A percentile compares a stretch with the other conserved stretches of the same genome.
These are phyloP conservation scores for Cytospora piceae DNA, from an alignment of 2,329 filamentous ascomycete genomes.

Conservation along the genomic window DNA sequence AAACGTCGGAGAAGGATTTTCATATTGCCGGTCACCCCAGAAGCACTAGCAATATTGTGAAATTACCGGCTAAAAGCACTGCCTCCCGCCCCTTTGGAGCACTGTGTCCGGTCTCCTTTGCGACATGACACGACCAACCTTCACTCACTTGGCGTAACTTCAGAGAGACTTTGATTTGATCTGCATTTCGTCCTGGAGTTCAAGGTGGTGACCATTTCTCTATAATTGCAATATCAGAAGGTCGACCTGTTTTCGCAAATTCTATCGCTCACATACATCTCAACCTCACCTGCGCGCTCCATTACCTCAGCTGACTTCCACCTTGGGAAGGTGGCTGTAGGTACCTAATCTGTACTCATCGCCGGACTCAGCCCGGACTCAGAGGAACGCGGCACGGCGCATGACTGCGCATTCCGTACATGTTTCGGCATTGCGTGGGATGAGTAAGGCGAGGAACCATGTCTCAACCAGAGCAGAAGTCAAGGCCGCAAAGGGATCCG, in stretches of 20 bases:
- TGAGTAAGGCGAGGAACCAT: constrained; percentile 36
- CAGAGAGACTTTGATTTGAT: neutral
- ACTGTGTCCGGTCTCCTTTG: neutral
- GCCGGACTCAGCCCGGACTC: constrained; percentile 2
- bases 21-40: constrained; percentile 2
- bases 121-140: neutral
- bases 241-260: neutral
- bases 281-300: neutral
- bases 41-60: constrained; percentile 4
- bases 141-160: neutral
- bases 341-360: constrained; percentile 15
- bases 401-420: constrained; percentile 11
- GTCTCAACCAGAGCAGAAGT: constrained; percentile 49
- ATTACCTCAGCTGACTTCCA: constrained; percentile 15
- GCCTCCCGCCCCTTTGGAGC: neutral
- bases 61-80: neutral
- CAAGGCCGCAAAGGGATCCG: constrained; percentile 48
- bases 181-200: neutral
- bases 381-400: constrained; percentile 16
- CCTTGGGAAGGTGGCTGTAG: constrained; percentile 22
- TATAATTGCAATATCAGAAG: neutral
- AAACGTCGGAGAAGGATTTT: constrained; percentile 18
- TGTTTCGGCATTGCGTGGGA: constrained; percentile 17
- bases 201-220: neutral
- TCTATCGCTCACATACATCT: neutral